These are phyloP conservation scores for Tricholoma matsutake DNA, from an alignment of 768 basidiomycete species.

Conservation along the genomic window DNA sequence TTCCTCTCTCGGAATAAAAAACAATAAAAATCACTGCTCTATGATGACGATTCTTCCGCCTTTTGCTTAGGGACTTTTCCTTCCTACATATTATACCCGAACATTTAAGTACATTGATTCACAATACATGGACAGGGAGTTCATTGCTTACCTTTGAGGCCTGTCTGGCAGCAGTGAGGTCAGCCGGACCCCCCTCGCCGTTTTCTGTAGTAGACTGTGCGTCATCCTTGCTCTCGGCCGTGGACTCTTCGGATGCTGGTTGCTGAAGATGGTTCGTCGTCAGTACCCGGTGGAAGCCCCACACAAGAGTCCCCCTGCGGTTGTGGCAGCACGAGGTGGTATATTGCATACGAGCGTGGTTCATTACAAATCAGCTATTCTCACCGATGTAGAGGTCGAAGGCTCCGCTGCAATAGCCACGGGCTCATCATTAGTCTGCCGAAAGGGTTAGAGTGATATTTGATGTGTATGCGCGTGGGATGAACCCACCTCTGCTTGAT, in stretches of 20 bases:
- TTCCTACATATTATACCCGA: not conserved
- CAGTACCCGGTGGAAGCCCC: not conserved
- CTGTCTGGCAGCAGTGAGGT: conserved; percentile 21
- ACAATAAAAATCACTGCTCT: not conserved
- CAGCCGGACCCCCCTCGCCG: conserved; percentile 21
- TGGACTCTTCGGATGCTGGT: not conserved
- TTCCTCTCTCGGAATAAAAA: not conserved
- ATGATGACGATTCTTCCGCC: conserved; percentile 5
- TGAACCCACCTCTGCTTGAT: conserved; percentile 29
- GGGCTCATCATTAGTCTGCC: conserved; percentile 14
- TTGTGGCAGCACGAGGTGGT: not conserved
- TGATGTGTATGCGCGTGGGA: not conserved
- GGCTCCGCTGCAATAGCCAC: conserved; percentile 8
- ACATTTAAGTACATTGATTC: not conserved
- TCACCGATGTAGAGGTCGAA: not conserved
- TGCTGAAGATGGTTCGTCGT: not conserved
- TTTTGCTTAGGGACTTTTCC: not conserved
- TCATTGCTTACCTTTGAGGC: conserved; percentile 24
- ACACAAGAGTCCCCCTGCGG: not conserved
- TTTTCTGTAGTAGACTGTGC: not conserved
- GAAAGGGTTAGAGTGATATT: not conserved
- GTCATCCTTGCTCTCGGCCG: not conserved
- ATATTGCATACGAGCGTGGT: not conserved
- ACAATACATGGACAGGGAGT: not conserved
- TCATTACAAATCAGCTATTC: not conserved